These are phyloP conservation scores for Amborella trichopoda DNA, from an alignment of 164 flowering plant species.

Conservation along the genomic window DNA sequence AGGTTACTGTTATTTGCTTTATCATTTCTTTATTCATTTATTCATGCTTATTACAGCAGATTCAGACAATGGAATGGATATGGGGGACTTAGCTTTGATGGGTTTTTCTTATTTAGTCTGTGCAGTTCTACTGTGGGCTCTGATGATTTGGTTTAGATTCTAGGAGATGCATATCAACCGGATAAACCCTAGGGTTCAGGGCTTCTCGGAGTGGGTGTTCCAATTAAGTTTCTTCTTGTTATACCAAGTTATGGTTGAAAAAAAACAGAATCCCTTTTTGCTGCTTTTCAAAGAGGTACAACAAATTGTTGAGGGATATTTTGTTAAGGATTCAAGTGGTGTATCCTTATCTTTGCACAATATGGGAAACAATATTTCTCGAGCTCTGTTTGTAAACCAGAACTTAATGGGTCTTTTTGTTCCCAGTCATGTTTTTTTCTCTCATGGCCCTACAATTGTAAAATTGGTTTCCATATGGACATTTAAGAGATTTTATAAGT, in stretches of 20 bases:
- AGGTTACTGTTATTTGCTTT: slow-evolving; percentile 4
- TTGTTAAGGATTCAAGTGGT: neutral
- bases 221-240: slow-evolving; percentile 6
- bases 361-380: slow-evolving; percentile 29
- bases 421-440: too few species aligned
- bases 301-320: too few species aligned
- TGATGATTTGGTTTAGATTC: neutral
- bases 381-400: too few species aligned
- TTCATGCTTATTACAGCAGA: neutral
- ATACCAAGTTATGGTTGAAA: slow-evolving; percentile 19
- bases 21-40: slow-evolving; percentile 1
- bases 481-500: too few species aligned
- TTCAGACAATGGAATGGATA: neutral
- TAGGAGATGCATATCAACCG: slow-evolving; percentile 19
- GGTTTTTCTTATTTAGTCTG: slow-evolving; percentile 3
- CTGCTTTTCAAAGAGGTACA: slow-evolving; percentile 6
- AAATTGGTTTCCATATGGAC: too few species aligned
- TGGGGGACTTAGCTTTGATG: neutral
- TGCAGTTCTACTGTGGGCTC: neutral
- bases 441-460: too few species aligned
- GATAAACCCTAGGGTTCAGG: slow-evolving; percentile 15
- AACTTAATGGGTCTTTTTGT: too few species aligned
- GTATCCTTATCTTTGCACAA: neutral
- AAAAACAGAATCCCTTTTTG: slow-evolving; percentile 9
- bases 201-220: slow-evolving; percentile 9